Evolutionary conservation across 108 stramenopile genomes (phyloP), one percentile per base, ranked within the genome.

Genomic region (Pseudonitzschia pungens): DNA sequence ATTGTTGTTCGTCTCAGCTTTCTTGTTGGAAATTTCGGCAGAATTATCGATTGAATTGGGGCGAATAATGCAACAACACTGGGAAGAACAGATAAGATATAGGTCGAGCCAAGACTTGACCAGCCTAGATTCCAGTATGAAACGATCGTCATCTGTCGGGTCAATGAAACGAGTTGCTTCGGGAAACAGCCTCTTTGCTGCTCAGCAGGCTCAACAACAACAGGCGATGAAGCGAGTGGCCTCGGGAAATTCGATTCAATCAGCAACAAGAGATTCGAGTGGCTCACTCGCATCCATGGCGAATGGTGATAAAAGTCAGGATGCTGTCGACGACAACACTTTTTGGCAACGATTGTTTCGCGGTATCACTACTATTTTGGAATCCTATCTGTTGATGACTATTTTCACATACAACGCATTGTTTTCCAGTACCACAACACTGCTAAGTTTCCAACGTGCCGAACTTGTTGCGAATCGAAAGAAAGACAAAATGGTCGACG

Each of bases 391-490:
- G 12, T 79, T 96, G 33, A 92, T 96, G 90, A 78, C 92, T 52
- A 96, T 93, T 56, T 96, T 96, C 68, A 96, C 92, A 31, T 96
- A 96, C 83, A 96, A 96, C 82, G 95, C 95, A 9, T 81, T 96
- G 15, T 93, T 83, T 71, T 89, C 95, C 48, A 85, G 87, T 22
- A 91, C 92, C 18, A 88, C 83, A 5, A 87, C 89, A 32, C 69
- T 96, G 56, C 80, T 96, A 10, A 91, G 89, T 54, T 96, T 96
- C 69, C 91, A 93, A 81, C 76, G 95, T 42, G 95, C 95, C 21
- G 91, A 82, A 65, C 77, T 96, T 32, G 92, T 96, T 32, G 90
- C 85, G 40, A 90, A 90, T 77, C 75, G 85, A 1, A 82, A 77
- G 14, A 55, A 45, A 4, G 36, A 55, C 27, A 81, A 68, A 65